Evolutionary conservation across 148 eudicot genomes (phyloP), one percentile per base, ranked within the genome.

Genomic region (Rhododendron ovatum): DNA sequence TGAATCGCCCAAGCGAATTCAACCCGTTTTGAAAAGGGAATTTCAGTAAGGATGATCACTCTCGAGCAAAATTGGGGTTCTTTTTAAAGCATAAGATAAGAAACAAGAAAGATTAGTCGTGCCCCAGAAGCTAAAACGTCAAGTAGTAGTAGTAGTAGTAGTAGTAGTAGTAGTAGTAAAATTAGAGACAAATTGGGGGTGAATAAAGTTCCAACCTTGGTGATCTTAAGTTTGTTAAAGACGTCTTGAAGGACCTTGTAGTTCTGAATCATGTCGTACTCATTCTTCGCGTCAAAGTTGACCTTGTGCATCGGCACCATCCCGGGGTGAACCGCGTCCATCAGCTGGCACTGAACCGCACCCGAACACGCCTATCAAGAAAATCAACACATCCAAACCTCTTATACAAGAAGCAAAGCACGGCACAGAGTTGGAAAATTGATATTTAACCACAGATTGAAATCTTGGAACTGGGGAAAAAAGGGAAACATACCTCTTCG

Each of bases 231-330:
- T 84, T 95, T 96, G 89, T 92, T 96, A 86, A 96, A 96, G 22
- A 95, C 96, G 65, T 96, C 99, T 78, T 96, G 98, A 88, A 95
- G 98, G 82, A 95, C 94, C 86, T 95, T 96, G 89, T 96, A 96
- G 75, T 96, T 96, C 88, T 94, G 94, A 33, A 96, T 96, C 98
- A 95, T 95, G 61, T 96, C 99, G 51, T 96, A 95, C 90, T 96
- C 98, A 4, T 63, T 92, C 91, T 96, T 96, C 0, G 99, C 99
- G 3, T 96, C 98, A 26, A 96, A 96, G 85, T 96, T 96, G 84
- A 96, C 98, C 90, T 96, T 82, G 77, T 86, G 88, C 88, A 86
- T 86, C 47, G 88, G 98, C 65, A 96, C 98, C n/a, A 92, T 88
- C 17, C 98, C 98, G 0, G 97, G 98, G 77, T 95, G 99, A 33